Base-by-base conservation (phyloP, 2,329 filamentous ascomycete species). In the Clarireedia hainanense region DNA sequence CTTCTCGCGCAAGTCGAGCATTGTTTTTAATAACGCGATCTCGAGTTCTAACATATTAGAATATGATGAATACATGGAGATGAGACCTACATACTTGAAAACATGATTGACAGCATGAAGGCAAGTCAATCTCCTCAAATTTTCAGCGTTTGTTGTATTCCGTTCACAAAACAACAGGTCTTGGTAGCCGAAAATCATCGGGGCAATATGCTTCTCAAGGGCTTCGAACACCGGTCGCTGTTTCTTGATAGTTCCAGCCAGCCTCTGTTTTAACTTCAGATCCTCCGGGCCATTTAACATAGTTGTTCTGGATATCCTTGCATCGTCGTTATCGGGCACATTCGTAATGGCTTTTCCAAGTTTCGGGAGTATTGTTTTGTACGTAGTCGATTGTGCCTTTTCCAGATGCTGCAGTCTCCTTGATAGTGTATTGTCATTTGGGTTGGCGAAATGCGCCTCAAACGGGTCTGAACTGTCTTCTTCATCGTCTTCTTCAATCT, bases 1-100 rank as follows among this genome's bases (percentile, higher is more conserved):
- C 78, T 53, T 86, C 82, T 63, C 84, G 85, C 9, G 86, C 77
- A 10, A 95, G 73, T 61, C 85, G 89, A 53, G 88, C 82, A 67
- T 91, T 97, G 73, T 97, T 95, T 72, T 96, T 97, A 58, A 97
- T 81, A 0, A 97, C 88, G 30, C 85, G 83, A 67, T 97, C 92
- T 61, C 94, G 84, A 1, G 92, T 96, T 70, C 81, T 85, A 50
- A 12, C 23, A 10, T 9, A 43, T 68, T 58, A 65, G 59, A 46
- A 12, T 34, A 34, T 34, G 30, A 34, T 34, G 10, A 34, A 34
- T 34, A 12, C 30, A 34, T 12, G 43, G 5, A 12, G 42, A 45
- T 5, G 46, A 26, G 27, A 4, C 30, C 14, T 12, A 67, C 79
- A 69, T 69, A 84, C 81, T 96, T 96, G 71, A 95, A 85, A 42